Evolutionary conservation across 1,139 yeast genomes (phyloP).

Genomic region (Blastobotrys serpentis): DNA sequence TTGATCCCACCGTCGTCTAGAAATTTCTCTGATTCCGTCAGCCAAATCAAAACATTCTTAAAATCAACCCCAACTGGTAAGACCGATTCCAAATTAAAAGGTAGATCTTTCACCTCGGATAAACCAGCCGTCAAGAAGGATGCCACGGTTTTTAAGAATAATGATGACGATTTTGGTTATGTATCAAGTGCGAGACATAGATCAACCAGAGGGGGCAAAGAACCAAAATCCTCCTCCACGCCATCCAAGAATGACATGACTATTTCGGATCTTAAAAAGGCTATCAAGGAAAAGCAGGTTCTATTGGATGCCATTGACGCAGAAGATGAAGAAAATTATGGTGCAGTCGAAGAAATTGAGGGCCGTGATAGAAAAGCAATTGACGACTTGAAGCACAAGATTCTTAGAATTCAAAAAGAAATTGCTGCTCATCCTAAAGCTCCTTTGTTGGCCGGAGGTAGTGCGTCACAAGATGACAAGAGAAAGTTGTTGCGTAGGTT

Average conservation of each 20-base stretch:
- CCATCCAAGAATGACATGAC: conserved; percentile 27
- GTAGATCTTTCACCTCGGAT: conserved; percentile 33
- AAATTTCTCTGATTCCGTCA: conserved; percentile 47
- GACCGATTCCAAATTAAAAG: conserved; percentile 27
- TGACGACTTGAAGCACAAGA: conserved; percentile 60
- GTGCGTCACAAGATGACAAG: conserved; percentile 39
- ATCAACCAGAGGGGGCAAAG: conserved; percentile 3
- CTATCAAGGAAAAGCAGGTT: conserved; percentile 67
- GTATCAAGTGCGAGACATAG: conserved; percentile 68
- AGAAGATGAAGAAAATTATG: conserved; percentile 56
- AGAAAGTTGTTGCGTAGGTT: conserved; percentile 51
- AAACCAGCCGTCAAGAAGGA: conserved; percentile 40
- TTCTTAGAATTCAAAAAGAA: conserved; percentile 54
- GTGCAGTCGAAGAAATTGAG: conserved; percentile 44
- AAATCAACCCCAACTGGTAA: conserved; percentile 33
- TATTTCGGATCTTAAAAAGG: conserved; percentile 55
- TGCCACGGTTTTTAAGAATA: conserved; percentile 62
- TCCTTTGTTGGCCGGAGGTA: conserved; percentile 32
- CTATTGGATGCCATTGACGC: conserved; percentile 71
- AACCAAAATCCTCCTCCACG: conserved; percentile 13
- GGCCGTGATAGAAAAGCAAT: conserved; percentile 54
- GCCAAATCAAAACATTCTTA: conserved; percentile 51
- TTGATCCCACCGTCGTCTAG: conserved; percentile 83
- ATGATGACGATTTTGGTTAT: conserved; percentile 60
- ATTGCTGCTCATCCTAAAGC: conserved; percentile 40